Conservation (phyloP, 176 grass and related monocot species). For the Thalia dealbata region DNA sequence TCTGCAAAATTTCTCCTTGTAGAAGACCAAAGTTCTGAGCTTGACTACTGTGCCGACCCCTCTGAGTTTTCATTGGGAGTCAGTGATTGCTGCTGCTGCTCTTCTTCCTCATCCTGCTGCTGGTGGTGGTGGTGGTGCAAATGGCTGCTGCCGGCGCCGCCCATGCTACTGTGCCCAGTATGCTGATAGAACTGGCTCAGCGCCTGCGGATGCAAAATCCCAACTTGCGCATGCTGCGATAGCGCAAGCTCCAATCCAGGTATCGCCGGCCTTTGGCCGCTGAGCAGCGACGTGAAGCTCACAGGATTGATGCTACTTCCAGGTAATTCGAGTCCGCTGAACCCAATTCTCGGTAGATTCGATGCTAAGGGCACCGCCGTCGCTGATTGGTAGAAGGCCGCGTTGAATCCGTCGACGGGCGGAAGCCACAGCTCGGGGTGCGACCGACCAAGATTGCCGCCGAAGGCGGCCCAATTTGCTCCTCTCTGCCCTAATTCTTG, state of each 20-base stretch:
- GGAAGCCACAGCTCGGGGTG: constrained; percentile 9
- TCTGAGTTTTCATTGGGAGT: constrained; percentile 1
- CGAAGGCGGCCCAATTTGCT: constrained; percentile 5
- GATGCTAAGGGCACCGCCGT: background rate
- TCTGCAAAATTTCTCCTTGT: background rate
- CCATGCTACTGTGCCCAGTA: background rate
- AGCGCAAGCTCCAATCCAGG: constrained; percentile 16
- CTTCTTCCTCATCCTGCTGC: constrained; percentile 7
- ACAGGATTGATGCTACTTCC: background rate
- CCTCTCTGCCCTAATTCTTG: background rate
- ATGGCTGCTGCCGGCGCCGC: background rate
- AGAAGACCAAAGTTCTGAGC: background rate
- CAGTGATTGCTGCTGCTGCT: background rate
- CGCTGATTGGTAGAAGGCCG: background rate
- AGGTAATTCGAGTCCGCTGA: background rate
- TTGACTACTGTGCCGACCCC: background rate
- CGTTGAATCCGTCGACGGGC: constrained; percentile 9
- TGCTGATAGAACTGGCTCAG: constrained; percentile 22
- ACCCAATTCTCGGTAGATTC: constrained; percentile 5
- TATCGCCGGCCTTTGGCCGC: background rate
- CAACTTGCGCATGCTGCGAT: constrained; percentile 5
- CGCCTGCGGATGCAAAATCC: constrained; percentile 7
- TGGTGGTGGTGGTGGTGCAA: background rate
- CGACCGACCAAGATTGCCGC: constrained; percentile 4
- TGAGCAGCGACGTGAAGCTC: constrained; percentile 16